These are phyloP conservation scores for Sporothrix pseudoabietina DNA, from an alignment of 2,329 filamentous ascomycete species.

Conservation along the genomic window DNA sequence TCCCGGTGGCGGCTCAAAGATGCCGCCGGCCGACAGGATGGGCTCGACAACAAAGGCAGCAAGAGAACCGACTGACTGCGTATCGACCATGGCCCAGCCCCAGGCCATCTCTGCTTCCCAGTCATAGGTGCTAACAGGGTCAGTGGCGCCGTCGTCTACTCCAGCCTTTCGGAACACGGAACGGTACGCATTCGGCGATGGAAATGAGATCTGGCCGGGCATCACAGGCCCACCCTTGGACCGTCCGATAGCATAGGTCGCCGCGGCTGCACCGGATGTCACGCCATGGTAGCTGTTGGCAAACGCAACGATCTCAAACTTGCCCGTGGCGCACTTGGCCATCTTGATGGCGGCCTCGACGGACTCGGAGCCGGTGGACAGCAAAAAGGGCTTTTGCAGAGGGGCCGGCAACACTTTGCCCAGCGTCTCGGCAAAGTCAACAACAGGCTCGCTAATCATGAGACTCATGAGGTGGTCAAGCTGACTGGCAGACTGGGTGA, in stretches of 20 bases:
- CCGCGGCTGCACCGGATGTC: slow-evolving; percentile 54
- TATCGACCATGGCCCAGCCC: slow-evolving; percentile 63
- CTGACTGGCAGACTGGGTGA: slow-evolving; percentile 49
- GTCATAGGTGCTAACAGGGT: slow-evolving; percentile 58
- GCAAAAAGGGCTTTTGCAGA: slow-evolving; percentile 53
- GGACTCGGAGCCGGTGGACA: slow-evolving; percentile 41
- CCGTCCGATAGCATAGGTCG: slow-evolving; percentile 50
- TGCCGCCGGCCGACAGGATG: slow-evolving; percentile 59
- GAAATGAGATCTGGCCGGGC: slow-evolving; percentile 1
- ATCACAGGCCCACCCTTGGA: background rate
- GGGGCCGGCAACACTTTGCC: slow-evolving; percentile 40
- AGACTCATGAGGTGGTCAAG: slow-evolving; percentile 61
- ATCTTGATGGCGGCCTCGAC: slow-evolving; percentile 46
- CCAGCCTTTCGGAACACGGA: background rate
- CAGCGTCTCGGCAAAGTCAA: slow-evolving; percentile 55
- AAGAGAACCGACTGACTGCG: slow-evolving; percentile 59
- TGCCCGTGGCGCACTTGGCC: slow-evolving; percentile 64
- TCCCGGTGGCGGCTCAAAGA: slow-evolving; percentile 56
- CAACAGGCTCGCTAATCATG: slow-evolving; percentile 59
- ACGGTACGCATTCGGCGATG: background rate
- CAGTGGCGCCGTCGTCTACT: slow-evolving; percentile 46
- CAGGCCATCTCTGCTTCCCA: slow-evolving; percentile 67
- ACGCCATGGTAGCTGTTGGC: slow-evolving; percentile 63
- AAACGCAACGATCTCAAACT: slow-evolving; percentile 65
- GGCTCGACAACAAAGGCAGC: slow-evolving; percentile 65